Evolutionary conservation across 129 eudicot genomes (phyloP), one percentile per base, ranked within the genome.

Genomic region (Centella asiatica): DNA sequence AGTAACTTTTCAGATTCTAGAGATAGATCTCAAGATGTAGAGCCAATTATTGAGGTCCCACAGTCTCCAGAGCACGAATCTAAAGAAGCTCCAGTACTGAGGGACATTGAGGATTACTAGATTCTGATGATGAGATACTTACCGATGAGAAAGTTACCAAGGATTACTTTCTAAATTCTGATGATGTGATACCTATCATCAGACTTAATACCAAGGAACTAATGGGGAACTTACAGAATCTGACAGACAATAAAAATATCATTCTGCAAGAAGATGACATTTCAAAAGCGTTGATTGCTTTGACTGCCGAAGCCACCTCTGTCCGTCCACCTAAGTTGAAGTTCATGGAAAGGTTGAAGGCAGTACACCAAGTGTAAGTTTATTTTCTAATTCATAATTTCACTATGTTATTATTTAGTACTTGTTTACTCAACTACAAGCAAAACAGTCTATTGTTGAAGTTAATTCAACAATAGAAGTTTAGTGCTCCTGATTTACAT

Each of bases 341-440:
- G 55, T 20, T n/a, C n/a, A 56, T 31, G 39, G 67, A 47, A 32
- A 53, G 69, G 14, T 55, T 54, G 26, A 74, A 65, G 68, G 78
- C 81, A 44, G 56, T 69, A 23, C 88, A 82, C 60, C 60, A 26
- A 51, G 79, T 78, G 84, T 82, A 77, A 68, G 76, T 71, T 60
- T 39, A 24, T 46, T 28, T 33, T 61, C 26, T 0, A 13, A 19
- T 17, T 15, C 34, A 24, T 7, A 1, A 14, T 50, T 18, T 40
- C 33, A 11, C n/a, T 17, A 13, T 20, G 65, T 4, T 0, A 17
- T 63, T 69, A 55, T 15, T 27, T 50, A 50, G 10, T 40, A 19
- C 18, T 49, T 54, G 8, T 54, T 27, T 54, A 20, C 4, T 44
- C 37, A 62, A 20, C 55, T 53, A n/a, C 29, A 24, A 15, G 26